phyloP scores from a whole-genome alignment of 2,329 filamentous ascomycete genomes.

The Hortaea werneckii region DNA sequence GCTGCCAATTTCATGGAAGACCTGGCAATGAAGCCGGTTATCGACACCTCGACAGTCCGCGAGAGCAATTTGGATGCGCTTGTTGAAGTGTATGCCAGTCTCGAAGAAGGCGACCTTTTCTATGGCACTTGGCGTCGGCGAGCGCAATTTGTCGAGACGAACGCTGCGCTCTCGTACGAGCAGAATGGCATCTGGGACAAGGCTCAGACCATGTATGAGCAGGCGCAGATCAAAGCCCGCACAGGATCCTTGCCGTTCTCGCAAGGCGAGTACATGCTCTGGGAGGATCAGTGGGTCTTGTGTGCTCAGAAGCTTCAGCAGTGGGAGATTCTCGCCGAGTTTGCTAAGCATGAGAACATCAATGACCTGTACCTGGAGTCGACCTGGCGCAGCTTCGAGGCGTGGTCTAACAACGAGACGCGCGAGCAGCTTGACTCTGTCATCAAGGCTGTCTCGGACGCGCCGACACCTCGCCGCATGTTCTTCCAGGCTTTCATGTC shows the following conservation, averaged over 20 bases:
- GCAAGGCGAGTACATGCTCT: conserved; percentile 94
- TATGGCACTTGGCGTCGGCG: conserved; percentile 94
- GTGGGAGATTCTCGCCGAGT: conserved; percentile 96
- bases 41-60: conserved; percentile 72
- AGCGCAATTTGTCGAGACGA: conserved; percentile 95
- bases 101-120: conserved; percentile 94
- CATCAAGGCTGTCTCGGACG: conserved; percentile 96
- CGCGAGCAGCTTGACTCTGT: conserved; percentile 83
- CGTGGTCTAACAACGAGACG: conserved; percentile 79
- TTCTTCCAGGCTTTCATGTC: conserved; percentile 99
- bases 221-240: conserved; percentile 90
- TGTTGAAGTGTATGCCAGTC: conserved; percentile 79
- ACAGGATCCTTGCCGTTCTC: conserved; percentile 95
- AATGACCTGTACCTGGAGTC: conserved; percentile 93
- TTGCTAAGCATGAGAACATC: conserved; percentile 97
- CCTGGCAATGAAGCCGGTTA: conserved; percentile 69
- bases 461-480: conserved; percentile 80
- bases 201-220: conserved; percentile 92
- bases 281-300: conserved; percentile 98
- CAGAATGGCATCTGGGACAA: conserved; percentile 99
- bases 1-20: conserved; percentile 84
- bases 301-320: conserved; percentile 98
- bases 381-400: conserved; percentile 89
- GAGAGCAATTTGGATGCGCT: conserved; percentile 95
- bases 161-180: conserved; percentile 92